These are phyloP conservation scores for Yamadazyma olivae DNA, from an alignment of 805 yeast genomes.

Conservation along the genomic window DNA sequence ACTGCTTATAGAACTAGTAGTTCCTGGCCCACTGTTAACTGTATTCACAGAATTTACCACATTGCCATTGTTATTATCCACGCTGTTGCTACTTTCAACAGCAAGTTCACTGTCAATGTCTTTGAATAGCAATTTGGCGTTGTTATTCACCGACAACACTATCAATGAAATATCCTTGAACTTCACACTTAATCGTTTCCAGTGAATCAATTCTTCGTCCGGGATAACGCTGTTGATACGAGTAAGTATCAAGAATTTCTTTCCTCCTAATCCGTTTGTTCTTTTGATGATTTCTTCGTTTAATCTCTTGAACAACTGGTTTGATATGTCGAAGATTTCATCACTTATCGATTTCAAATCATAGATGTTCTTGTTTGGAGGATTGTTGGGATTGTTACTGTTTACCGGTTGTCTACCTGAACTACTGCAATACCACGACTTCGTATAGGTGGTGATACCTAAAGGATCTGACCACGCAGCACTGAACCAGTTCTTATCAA, in stretches of 20 bases:
- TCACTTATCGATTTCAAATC: slow-evolving; percentile 51
- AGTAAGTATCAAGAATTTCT: slow-evolving; percentile 63
- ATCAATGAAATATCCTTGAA: slow-evolving; percentile 57
- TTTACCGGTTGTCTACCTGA: slow-evolving; percentile 3
- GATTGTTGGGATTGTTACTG: slow-evolving; percentile 3
- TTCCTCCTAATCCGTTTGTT: slow-evolving; percentile 42
- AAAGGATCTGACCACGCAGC: slow-evolving; percentile 89
- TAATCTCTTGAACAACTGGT: slow-evolving; percentile 37
- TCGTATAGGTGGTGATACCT: slow-evolving; percentile 60
- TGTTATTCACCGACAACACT: slow-evolving; percentile 64
- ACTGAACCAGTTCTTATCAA: slow-evolving; percentile 78
- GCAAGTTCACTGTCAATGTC: neutral
- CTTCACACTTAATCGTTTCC: slow-evolving; percentile 69
- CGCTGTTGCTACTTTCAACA: neutral
- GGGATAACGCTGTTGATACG: slow-evolving; percentile 72
- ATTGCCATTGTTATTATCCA: neutral
- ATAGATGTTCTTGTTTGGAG: slow-evolving; percentile 15
- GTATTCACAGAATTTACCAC: too few species aligned
- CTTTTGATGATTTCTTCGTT: slow-evolving; percentile 30
- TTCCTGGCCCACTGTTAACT: too few species aligned
- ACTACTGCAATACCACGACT: slow-evolving; percentile 48
- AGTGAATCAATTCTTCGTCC: slow-evolving; percentile 76
- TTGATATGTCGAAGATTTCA: slow-evolving; percentile 64
- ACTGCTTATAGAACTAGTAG: too few species aligned
- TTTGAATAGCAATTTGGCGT: slow-evolving; percentile 44